Percentiles rank a stretch among this genome's conserved stretches.
Conservation (phyloP, 768 basidiomycete genomes). For the Termitomyces sp. region DNA sequence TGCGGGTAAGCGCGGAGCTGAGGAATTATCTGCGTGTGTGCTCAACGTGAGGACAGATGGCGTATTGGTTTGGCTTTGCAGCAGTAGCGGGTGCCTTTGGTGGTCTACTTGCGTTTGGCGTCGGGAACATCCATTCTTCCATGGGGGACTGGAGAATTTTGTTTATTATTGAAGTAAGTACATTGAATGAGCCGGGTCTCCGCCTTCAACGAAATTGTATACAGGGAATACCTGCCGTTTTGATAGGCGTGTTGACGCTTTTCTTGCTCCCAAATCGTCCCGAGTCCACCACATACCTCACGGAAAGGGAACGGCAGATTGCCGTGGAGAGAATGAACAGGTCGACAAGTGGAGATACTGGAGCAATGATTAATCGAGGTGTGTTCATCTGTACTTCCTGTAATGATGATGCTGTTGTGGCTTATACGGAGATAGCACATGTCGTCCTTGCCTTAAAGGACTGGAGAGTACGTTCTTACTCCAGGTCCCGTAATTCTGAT, state of each 20-base stretch:
- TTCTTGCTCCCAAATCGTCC: slow-evolving; percentile 66
- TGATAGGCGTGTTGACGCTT: slow-evolving; percentile 53
- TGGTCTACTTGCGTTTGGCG: slow-evolving; percentile 77
- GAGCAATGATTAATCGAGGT: slow-evolving; percentile 63
- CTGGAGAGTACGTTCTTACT: slow-evolving; percentile 52
- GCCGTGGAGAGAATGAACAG: slow-evolving; percentile 67
- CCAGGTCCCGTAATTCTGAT: background rate
- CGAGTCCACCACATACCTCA: slow-evolving; percentile 60
- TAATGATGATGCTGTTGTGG: background rate
- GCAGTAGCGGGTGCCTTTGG: slow-evolving; percentile 84
- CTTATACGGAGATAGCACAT: slow-evolving; percentile 39
- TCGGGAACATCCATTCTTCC: slow-evolving; percentile 52
- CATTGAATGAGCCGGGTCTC: background rate
- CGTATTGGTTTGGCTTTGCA: slow-evolving; percentile 82
- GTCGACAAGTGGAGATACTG: slow-evolving; percentile 59
- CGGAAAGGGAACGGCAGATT: slow-evolving; percentile 47
- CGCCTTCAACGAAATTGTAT: background rate
- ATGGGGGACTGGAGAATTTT: slow-evolving; percentile 57
- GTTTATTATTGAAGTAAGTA: slow-evolving; percentile 65
- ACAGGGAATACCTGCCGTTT: slow-evolving; percentile 62
- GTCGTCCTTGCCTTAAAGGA: slow-evolving; percentile 59
- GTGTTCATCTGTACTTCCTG: background rate
- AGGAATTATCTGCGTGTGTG: too few species aligned
- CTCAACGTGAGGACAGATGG: slow-evolving; percentile 47
- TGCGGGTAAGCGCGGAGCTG: too few species aligned